These are phyloP conservation scores for Pulicaria dysenterica DNA, from an alignment of 129 eudicot genomes.

Conservation along the genomic window DNA sequence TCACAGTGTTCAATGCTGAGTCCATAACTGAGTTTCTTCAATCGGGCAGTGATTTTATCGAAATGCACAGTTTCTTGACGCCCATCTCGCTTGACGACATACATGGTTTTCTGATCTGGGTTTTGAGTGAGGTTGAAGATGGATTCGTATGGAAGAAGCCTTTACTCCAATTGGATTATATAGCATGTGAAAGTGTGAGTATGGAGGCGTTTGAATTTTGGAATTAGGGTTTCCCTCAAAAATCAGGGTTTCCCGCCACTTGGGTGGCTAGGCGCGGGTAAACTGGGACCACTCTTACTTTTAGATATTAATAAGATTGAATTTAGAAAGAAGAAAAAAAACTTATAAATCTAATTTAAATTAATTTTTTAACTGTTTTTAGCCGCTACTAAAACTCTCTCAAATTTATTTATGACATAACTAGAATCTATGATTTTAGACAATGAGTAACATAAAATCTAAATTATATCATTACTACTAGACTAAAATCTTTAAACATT, in stretches of 20 bases:
- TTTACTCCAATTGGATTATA: conserved; percentile 18
- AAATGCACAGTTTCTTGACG: conserved; percentile 87
- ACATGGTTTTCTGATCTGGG: conserved; percentile 44
- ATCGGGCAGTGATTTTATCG: conserved; percentile 90
- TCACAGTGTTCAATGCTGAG: conserved; percentile 84
- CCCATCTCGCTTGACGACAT: conserved; percentile 94
- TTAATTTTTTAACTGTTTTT: too few relatives aligned
- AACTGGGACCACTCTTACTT: neutral
- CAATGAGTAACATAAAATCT: too few relatives aligned
- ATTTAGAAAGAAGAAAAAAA: too few relatives aligned
- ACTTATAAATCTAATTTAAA: too few relatives aligned
- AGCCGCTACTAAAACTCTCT: too few relatives aligned
- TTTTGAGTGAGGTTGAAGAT: neutral
- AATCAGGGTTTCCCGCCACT: conserved; percentile 41
- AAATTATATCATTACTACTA: too few relatives aligned
- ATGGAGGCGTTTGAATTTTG: conserved; percentile 40
- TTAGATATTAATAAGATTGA: too few relatives aligned
- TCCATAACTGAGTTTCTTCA: conserved; percentile 95
- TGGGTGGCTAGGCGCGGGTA: conserved; percentile 33
- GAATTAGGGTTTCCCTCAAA: conserved; percentile 42
- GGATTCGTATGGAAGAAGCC: neutral
- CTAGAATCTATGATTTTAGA: too few relatives aligned
- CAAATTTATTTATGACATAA: too few relatives aligned
- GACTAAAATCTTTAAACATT: too few relatives aligned
- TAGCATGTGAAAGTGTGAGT: conserved; percentile 4